These are phyloP conservation scores for Rhizomucor pusillus DNA, from an alignment of 371 early-diverging fungal genomes.

Conservation along the genomic window DNA sequence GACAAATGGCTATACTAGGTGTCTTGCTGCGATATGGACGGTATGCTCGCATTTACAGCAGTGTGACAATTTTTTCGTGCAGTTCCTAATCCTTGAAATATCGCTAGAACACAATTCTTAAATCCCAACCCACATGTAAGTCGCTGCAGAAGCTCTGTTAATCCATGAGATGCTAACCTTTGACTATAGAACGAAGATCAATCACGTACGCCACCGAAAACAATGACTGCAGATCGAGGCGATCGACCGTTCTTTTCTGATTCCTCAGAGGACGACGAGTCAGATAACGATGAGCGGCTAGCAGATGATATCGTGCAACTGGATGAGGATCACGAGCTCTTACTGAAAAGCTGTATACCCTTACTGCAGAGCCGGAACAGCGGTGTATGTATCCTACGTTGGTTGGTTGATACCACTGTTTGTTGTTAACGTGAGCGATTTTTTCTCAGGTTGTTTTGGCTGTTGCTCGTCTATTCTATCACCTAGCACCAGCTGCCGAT, in stretches of 20 bases:
- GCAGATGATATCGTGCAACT: constrained; percentile 36
- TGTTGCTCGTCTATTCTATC: constrained; percentile 69
- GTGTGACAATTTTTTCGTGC: constrained; percentile 3
- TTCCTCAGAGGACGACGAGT: constrained; percentile 30
- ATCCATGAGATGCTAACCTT: not conserved
- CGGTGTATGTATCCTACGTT: constrained; percentile 51
- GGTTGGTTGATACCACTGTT: not conserved
- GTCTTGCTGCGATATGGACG: constrained; percentile 80
- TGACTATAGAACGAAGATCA: constrained; percentile 28
- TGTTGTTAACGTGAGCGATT: not conserved
- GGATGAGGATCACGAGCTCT: constrained; percentile 76
- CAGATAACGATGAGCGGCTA: constrained; percentile 17
- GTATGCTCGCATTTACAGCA: constrained; percentile 17
- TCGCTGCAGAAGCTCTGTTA: not conserved
- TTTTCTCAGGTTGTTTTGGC: constrained; percentile 71
- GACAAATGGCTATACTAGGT: constrained; percentile 83
- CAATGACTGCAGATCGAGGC: constrained; percentile 11
- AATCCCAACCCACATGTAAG: constrained; percentile 55
- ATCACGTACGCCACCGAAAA: constrained; percentile 29
- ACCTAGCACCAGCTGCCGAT: constrained; percentile 68
- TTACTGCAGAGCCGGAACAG: constrained; percentile 86
- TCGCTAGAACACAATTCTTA: constrained; percentile 55
- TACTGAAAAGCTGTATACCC: constrained; percentile 70
- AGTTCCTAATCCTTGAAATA: not conserved
- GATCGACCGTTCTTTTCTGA: constrained; percentile 41